Conservation (phyloP, 306 rosid genomes). For the Begonia masoniana region DNA sequence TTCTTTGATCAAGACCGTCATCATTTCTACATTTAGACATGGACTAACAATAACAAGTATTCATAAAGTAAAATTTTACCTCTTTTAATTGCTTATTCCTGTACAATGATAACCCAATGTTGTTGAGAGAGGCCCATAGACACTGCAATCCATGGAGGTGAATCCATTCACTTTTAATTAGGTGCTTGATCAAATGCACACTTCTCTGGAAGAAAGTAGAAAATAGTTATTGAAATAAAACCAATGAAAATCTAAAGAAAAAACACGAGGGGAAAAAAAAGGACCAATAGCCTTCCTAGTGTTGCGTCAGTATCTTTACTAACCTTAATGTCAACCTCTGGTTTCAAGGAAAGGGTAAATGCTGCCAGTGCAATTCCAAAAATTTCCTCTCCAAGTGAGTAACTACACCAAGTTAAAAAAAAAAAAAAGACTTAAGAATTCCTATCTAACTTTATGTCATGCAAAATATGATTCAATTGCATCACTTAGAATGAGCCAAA, state of each 20-base stretch:
- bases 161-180: constrained; percentile 54
- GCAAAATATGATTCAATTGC: no score
- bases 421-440: neutral
- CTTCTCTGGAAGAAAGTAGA: constrained; percentile 43
- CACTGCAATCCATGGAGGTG: constrained; percentile 40
- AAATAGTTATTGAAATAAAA: no score
- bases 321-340: constrained; percentile 55
- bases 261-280: constrained; percentile 9
- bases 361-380: constrained; percentile 40
- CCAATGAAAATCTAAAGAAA: neutral
- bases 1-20: no score
- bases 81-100: constrained; percentile 41
- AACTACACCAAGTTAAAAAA: constrained; percentile 22
- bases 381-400: constrained; percentile 28
- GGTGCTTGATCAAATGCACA: constrained; percentile 26
- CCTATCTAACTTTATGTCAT: no score
- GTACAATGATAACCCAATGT: constrained; percentile 40
- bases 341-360: constrained; percentile 52
- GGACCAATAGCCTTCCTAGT: neutral
- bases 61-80: constrained; percentile 21
- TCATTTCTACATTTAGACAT: no score
- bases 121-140: constrained; percentile 44
- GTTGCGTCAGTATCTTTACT: neutral
- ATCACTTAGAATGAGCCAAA: no score
- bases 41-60: no score